Conservation (phyloP, 495 filamentous ascomycete genomes). For the Staphylotrichum tortipilum region DNA sequence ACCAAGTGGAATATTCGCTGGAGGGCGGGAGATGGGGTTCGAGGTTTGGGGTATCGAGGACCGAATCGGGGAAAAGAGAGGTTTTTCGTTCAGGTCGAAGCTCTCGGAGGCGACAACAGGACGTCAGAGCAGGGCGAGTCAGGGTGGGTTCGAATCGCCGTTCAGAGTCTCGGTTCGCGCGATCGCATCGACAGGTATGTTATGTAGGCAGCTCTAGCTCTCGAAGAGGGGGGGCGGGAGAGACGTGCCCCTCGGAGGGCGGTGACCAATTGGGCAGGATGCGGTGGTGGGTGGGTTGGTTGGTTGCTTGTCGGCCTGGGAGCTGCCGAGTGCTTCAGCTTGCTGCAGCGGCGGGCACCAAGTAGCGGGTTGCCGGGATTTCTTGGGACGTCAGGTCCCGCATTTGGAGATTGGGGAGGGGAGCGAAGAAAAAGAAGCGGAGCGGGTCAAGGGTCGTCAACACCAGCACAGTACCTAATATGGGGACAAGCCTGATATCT, state of each 20-base stretch:
- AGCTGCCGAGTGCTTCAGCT: slow-evolving; percentile 4
- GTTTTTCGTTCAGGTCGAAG: not conserved
- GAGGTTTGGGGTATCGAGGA: not conserved
- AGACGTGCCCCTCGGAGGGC: not conserved
- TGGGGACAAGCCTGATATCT: too few relatives aligned
- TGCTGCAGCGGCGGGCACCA: too few relatives aligned
- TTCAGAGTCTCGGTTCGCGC: not conserved
- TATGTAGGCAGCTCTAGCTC: too few relatives aligned
- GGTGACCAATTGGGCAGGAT: slow-evolving; percentile 12
- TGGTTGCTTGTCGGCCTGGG: not conserved
- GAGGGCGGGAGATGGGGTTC: too few relatives aligned
- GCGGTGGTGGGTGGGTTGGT: not conserved
- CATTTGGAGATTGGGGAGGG: not conserved
- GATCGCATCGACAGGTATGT: too few relatives aligned
- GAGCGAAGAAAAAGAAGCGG: slow-evolving; percentile 2
- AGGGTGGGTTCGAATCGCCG: not conserved
- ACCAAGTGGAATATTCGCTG: too few relatives aligned
- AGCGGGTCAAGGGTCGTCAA: not conserved
- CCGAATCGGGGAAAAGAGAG: not conserved
- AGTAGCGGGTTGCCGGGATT: slow-evolving; percentile 10
- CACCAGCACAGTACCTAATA: not conserved
- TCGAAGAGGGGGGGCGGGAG: not conserved
- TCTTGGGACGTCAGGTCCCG: slow-evolving; percentile 9
- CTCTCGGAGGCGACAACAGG: slow-evolving; percentile 10
- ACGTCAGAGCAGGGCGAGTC: not conserved